Base-by-base conservation (phyloP, 2,329 filamentous ascomycete genomes). In the Didymella keratinophila region DNA sequence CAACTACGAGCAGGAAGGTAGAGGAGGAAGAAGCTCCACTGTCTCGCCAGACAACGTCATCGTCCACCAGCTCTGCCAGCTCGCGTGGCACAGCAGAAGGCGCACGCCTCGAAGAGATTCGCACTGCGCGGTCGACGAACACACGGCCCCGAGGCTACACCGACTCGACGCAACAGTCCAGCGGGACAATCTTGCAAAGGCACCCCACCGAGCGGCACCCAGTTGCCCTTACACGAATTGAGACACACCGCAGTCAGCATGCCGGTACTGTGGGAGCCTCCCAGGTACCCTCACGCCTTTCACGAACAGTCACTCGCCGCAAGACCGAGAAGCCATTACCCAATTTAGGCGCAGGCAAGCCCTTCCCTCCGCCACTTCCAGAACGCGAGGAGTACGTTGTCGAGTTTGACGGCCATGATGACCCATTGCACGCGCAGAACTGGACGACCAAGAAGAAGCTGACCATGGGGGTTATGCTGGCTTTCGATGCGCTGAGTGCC, bases 381-480 rank as follows among this genome's bases (percentile, higher is more conserved):
- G 86, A 88, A 4, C 82, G 84, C 65, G 91, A 94, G 68, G 87
- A 91, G 63, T 94, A 93, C 71, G 89, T 93, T 0, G 91, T 94
- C 45, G 91, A 85, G 52, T 97, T 96, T 70, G 89, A 93, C 66
- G 92, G 92, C 0, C 89, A 87, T 1, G 84, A 93, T 63, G 93
- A 97, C 70, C 93, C 92, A 2, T 72, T 93, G 62, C 92, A 97
- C 76, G 89, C 92, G 0, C 91, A 95, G 78, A 97, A 97, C 75
- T 97, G 93, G 93, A 83, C 90, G 0, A 75, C 90, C 61, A 86
- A 80, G 70, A 93, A 91, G 80, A 97, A 96, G 87, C 49, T 92
- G 39, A 68, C 83, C 7, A 89, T 89, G 1, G 86, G 87, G 20
- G 82, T 83, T 39, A 87, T 93, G 66, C 80, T 93, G 41, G 90